These are phyloP conservation scores for Fusarium xyrophilum DNA, from an alignment of 2,329 filamentous ascomycete species.

Conservation along the genomic window DNA sequence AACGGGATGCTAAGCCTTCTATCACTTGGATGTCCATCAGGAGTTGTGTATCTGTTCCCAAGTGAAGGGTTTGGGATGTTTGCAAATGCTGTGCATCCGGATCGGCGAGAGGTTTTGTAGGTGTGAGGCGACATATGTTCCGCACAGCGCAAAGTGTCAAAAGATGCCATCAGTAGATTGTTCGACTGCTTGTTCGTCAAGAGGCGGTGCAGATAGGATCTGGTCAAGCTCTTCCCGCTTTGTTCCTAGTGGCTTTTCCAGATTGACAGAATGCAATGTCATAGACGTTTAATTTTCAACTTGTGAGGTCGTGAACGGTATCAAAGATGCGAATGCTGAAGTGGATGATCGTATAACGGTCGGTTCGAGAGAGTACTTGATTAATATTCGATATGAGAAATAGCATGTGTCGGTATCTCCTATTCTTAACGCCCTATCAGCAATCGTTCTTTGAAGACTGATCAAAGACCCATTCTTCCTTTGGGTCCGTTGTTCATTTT, in stretches of 20 bases:
- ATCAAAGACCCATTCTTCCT: conserved; percentile 7
- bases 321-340: background rate
- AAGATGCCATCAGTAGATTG: background rate
- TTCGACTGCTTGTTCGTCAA: background rate
- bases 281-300: background rate
- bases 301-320: background rate
- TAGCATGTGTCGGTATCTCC: background rate
- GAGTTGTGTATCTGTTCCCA: background rate
- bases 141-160: background rate
- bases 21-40: background rate
- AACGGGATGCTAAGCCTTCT: conserved; percentile 21
- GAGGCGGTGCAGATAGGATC: background rate
- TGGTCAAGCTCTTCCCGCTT: background rate
- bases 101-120: background rate
- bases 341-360: background rate
- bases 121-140: background rate
- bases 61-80: background rate
- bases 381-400: conserved; percentile 1
- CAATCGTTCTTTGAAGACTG: background rate
- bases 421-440: conserved; percentile 1
- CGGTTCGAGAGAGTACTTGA: background rate
- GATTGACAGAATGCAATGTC: background rate
- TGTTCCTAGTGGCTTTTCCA: background rate
- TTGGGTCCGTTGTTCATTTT: background rate
- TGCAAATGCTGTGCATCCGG: background rate